Evolutionary conservation across 441 rosid species (phyloP).

Genomic region (Brassica balearica): DNA sequence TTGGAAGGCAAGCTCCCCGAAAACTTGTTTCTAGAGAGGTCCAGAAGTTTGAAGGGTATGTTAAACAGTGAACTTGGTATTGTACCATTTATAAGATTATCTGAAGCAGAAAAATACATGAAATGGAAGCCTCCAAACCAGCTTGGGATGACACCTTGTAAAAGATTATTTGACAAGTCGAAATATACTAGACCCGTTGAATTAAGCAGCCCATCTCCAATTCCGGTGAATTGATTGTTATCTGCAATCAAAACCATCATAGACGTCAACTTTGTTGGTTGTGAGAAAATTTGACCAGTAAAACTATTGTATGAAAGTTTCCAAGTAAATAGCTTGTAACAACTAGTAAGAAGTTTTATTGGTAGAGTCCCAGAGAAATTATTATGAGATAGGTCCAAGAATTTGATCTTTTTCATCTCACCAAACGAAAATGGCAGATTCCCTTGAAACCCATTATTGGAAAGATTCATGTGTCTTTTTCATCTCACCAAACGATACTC

Average conservation of each 20-base stretch:
- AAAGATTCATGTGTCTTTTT: slow-evolving; percentile 11
- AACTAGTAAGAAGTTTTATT: not conserved
- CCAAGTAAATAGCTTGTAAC: not conserved
- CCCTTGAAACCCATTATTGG: slow-evolving; percentile 23
- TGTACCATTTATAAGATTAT: slow-evolving; percentile 27
- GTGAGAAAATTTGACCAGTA: not conserved
- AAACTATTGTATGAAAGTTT: slow-evolving; percentile 34
- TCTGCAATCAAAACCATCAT: not conserved
- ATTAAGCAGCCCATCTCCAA: not conserved
- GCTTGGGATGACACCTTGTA: slow-evolving; percentile 17
- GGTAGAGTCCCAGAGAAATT: slow-evolving; percentile 31
- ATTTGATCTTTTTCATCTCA: not conserved
- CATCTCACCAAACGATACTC: not conserved
- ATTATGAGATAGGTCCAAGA: slow-evolving; percentile 33
- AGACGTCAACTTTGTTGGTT: not conserved
- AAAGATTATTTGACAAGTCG: slow-evolving; percentile 23
- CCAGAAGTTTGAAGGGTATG: not conserved
- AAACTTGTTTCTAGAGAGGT: slow-evolving; percentile 28
- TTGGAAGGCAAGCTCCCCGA: not conserved
- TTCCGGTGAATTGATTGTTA: slow-evolving; percentile 20
- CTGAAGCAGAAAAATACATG: rapidly evolving
- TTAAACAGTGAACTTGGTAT: not conserved
- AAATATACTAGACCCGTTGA: rapidly evolving
- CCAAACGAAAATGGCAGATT: slow-evolving; percentile 6
- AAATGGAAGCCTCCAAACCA: not conserved